Percentiles rank a stretch among this genome's conserved stretches.
Conservation (phyloP, 768 basidiomycete genomes). For the Termitomyces heimii region DNA sequence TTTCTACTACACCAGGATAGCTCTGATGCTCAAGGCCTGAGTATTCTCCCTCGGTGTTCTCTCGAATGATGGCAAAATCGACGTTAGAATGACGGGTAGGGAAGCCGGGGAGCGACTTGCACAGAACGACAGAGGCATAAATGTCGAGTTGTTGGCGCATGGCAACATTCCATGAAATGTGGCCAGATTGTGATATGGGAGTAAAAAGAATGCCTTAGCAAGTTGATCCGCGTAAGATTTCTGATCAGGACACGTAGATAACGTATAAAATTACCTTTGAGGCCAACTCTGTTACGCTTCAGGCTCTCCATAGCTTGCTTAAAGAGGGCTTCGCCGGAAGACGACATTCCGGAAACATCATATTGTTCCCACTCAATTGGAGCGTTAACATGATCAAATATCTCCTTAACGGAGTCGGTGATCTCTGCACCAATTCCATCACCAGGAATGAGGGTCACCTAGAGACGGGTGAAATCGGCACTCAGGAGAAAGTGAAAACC, state of each 20-base stretch:
- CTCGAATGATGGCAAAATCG: conserved; percentile 98
- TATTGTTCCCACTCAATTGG: conserved; percentile 99
- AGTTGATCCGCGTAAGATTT: not conserved
- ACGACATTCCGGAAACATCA: conserved; percentile 94
- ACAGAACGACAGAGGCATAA: conserved; percentile 96
- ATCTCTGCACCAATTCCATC: conserved; percentile 98
- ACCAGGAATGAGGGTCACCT: conserved; percentile 97
- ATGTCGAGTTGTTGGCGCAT: conserved; percentile 99
- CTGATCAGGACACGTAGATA: not conserved
- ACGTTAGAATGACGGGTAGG: conserved; percentile 95
- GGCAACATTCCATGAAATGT: conserved; percentile 99
- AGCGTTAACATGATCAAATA: conserved; percentile 95
- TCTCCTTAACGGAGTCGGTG: conserved; percentile 97
- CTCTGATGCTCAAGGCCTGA: conserved; percentile 97
- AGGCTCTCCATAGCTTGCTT: conserved; percentile 97
- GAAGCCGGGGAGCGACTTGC: conserved; percentile 95
- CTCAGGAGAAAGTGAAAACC: conserved; percentile 4
- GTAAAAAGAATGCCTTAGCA: conserved; percentile 92
- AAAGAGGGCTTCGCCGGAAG: conserved; percentile 91
- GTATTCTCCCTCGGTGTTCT: conserved; percentile 99
- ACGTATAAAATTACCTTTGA: conserved; percentile 70
- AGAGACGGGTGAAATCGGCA: conserved; percentile 19
- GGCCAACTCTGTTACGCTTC: conserved; percentile 94
- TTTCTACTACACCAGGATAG: conserved; percentile 97
- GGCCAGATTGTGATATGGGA: conserved; percentile 91